A percentile compares a stretch with the other conserved stretches of the same genome.
Conservation (phyloP, 768 basidiomycete genomes). For the Mycena chlorophos region DNA sequence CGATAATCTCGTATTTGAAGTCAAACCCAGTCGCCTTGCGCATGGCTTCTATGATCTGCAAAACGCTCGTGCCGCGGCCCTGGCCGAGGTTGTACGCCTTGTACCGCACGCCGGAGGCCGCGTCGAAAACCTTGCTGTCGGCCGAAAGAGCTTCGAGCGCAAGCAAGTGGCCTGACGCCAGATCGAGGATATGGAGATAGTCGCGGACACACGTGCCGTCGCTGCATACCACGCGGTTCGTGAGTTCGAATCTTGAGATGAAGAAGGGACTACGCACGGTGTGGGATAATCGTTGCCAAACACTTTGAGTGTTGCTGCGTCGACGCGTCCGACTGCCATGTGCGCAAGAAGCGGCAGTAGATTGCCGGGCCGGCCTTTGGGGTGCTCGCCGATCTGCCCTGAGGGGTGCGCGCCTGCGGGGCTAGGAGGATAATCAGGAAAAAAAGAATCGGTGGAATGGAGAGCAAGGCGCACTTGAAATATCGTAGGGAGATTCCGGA, state of each 20-base stretch:
- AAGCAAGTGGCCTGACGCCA: conserved; percentile 91
- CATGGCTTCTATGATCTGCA: conserved; percentile 96
- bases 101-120: conserved; percentile 58
- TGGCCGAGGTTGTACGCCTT: conserved; percentile 97
- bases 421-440: conserved; percentile 40
- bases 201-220: conserved; percentile 99
- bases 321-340: conserved; percentile 88
- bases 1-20: conserved; percentile 87
- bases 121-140: conserved; percentile 60
- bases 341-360: conserved; percentile 90
- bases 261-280: conserved; percentile 49
- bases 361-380: conserved; percentile 93
- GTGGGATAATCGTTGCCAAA: conserved; percentile 99
- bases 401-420: conserved; percentile 99
- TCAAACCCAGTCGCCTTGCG: conserved; percentile 83
- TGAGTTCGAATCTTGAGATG: conserved; percentile 1
- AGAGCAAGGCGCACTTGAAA: conserved; percentile 73
- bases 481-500: conserved; percentile 87
- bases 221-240: too few relatives aligned
- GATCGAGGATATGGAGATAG: conserved; percentile 90
- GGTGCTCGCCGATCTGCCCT: conserved; percentile 93
- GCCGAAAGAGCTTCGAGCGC: conserved; percentile 81
- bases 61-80: conserved; percentile 88
- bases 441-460: not conserved
- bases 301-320: conserved; percentile 69